Evolutionary conservation across 2,329 filamentous ascomycete species (phyloP).

Genomic region (Fusarium beomiforme): DNA sequence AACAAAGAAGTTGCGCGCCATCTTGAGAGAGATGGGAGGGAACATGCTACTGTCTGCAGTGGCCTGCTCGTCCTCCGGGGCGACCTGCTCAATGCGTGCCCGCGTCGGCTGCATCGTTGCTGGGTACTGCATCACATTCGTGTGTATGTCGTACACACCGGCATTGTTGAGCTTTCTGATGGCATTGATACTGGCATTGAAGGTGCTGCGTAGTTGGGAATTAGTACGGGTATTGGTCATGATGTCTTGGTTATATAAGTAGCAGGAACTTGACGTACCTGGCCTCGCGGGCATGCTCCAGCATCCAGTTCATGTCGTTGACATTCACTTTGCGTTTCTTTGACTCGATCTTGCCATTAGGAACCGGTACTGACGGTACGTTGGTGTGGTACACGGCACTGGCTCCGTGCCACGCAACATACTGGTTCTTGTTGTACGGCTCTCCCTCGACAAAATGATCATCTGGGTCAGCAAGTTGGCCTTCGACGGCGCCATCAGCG

Average conservation of each 20-base stretch:
- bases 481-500: conserved; percentile 83
- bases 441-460: conserved; percentile 82
- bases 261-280: conserved; percentile 67
- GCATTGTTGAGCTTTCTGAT: conserved; percentile 74
- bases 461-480: conserved; percentile 89
- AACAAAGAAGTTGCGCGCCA: conserved; percentile 66
- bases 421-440: conserved; percentile 98
- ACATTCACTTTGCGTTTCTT: conserved; percentile 90
- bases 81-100: conserved; percentile 80
- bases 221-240: conserved; percentile 12
- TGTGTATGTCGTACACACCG: conserved; percentile 93
- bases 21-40: conserved; percentile 58
- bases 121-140: conserved; percentile 90
- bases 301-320: conserved; percentile 95
- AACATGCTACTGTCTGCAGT: conserved; percentile 52
- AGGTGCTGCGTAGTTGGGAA: conserved; percentile 67
- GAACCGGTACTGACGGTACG: conserved; percentile 78
- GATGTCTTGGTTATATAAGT: not conserved
- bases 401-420: conserved; percentile 97
- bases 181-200: conserved; percentile 79
- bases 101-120: conserved; percentile 89
- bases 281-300: conserved; percentile 91
- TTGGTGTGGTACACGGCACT: conserved; percentile 94
- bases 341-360: conserved; percentile 78
- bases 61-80: conserved; percentile 52